Evolutionary conservation across 1,284 basidiomycete genomes (phyloP).

Genomic region (Termitomyces sp.): DNA sequence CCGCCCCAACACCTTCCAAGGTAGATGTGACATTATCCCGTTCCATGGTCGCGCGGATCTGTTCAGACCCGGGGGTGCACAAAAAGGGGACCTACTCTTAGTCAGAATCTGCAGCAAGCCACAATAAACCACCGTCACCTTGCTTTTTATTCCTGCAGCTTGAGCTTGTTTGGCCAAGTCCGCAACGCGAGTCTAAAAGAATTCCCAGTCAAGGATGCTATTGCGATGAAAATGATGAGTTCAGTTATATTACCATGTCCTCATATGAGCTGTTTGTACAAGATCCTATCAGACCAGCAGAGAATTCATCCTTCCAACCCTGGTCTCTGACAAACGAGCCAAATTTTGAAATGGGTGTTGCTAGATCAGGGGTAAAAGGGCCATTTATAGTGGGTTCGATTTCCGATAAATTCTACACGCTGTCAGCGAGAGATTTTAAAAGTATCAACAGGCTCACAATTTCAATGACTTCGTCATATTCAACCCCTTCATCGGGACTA

Average conservation of each 20-base stretch:
- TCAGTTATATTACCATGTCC: slow-evolving; percentile 64
- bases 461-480: slow-evolving; percentile 95
- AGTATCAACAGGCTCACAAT: slow-evolving; percentile 54
- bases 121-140: slow-evolving; percentile 36
- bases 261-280: slow-evolving; percentile 98
- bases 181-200: slow-evolving; percentile 73
- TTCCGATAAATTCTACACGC: slow-evolving; percentile 73
- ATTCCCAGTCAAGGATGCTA: not conserved
- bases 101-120: slow-evolving; percentile 6
- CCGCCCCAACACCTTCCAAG: slow-evolving; percentile 83
- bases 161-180: slow-evolving; percentile 90
- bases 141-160: slow-evolving; percentile 73
- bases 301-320: slow-evolving; percentile 89
- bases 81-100: slow-evolving; percentile 77
- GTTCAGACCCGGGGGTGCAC: slow-evolving; percentile 96
- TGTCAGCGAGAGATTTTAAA: slow-evolving; percentile 1
- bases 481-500: slow-evolving; percentile 80
- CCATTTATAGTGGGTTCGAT: slow-evolving; percentile 97
- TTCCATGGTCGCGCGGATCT: slow-evolving; percentile 97
- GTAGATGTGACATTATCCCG: slow-evolving; percentile 83
- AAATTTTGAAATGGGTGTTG: slow-evolving; percentile 94
- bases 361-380: slow-evolving; percentile 96
- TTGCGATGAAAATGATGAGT: not conserved
- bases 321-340: slow-evolving; percentile 75
- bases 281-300: slow-evolving; percentile 91